Conservation (phyloP, 345 rosid genomes). For the Salix suchowensis region DNA sequence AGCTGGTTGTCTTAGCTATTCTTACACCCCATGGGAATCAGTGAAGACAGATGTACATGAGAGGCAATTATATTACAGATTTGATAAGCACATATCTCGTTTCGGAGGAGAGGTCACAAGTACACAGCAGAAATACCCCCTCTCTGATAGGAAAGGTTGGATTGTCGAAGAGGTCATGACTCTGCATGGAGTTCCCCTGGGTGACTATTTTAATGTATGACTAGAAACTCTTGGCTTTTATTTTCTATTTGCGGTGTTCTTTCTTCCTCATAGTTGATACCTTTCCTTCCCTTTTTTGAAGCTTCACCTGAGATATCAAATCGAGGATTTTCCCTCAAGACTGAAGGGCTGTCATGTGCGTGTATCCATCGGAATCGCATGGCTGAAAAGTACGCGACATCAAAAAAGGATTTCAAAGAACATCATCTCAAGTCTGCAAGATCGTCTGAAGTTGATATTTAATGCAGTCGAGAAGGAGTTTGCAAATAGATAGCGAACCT, state of each 20-base stretch:
- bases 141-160: slow-evolving; percentile 71
- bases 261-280: background rate
- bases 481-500: slow-evolving; percentile 33
- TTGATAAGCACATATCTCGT: slow-evolving; percentile 66
- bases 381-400: slow-evolving; percentile 86
- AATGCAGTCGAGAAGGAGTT: slow-evolving; percentile 71
- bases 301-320: slow-evolving; percentile 80
- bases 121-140: slow-evolving; percentile 72
- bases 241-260: background rate
- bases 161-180: slow-evolving; percentile 87
- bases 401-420: slow-evolving; percentile 78
- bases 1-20: slow-evolving; percentile 79
- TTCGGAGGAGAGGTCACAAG: slow-evolving; percentile 95
- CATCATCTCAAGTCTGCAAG: slow-evolving; percentile 54
- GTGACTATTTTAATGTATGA: slow-evolving; percentile 77
- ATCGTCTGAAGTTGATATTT: slow-evolving; percentile 60
- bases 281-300: slow-evolving; percentile 24
- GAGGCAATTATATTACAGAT: slow-evolving; percentile 79
- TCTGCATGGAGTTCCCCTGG: slow-evolving; percentile 86
- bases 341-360: slow-evolving; percentile 53
- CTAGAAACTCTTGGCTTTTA: background rate
- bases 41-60: slow-evolving; percentile 72
- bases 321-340: slow-evolving; percentile 58
- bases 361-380: slow-evolving; percentile 70
- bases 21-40: slow-evolving; percentile 83